Percentiles rank a stretch among this genome's conserved stretches.
phyloP scores from a whole-genome alignment of 2,329 filamentous ascomycete species.

The Fusarium euwallaceae region DNA sequence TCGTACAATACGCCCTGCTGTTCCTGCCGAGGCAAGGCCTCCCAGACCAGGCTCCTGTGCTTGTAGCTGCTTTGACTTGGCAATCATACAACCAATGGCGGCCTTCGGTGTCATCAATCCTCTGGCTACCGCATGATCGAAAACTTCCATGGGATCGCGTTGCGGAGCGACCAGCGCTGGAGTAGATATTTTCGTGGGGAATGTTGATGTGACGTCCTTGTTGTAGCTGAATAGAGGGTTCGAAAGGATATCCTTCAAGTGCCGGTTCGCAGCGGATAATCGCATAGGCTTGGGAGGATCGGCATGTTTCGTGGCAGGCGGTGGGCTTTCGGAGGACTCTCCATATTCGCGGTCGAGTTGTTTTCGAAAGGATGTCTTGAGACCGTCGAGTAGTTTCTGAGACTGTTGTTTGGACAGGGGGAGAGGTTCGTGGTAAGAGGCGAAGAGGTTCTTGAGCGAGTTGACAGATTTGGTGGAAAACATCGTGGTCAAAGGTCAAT shows the following conservation, averaged over 20 bases:
- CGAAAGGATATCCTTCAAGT: slow-evolving; percentile 68
- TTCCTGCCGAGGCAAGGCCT: slow-evolving; percentile 58
- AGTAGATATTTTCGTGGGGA: slow-evolving; percentile 25
- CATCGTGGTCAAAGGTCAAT: slow-evolving; percentile 48
- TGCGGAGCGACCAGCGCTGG: slow-evolving; percentile 32
- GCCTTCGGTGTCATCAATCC: slow-evolving; percentile 68
- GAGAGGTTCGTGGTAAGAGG: slow-evolving; percentile 64
- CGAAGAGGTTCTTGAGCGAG: slow-evolving; percentile 56
- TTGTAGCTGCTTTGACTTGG: slow-evolving; percentile 60
- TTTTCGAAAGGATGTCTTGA: slow-evolving; percentile 69
- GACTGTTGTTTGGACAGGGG: slow-evolving; percentile 65
- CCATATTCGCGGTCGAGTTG: slow-evolving; percentile 72
- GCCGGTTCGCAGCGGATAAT: slow-evolving; percentile 57
- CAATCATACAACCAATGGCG: slow-evolving; percentile 66
- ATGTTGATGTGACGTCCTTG: slow-evolving; percentile 39
- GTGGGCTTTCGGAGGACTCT: slow-evolving; percentile 50
- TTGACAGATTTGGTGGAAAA: slow-evolving; percentile 55
- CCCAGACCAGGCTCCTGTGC: slow-evolving; percentile 39
- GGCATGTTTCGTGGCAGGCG: slow-evolving; percentile 30
- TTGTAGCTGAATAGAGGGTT: slow-evolving; percentile 67
- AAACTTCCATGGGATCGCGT: slow-evolving; percentile 65
- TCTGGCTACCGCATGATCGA: slow-evolving; percentile 67
- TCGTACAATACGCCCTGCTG: slow-evolving; percentile 62
- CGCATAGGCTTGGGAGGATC: slow-evolving; percentile 46
- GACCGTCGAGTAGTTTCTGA: slow-evolving; percentile 66